Percentiles rank a stretch among this genome's conserved stretches.
Conservation (phyloP, 1,284 basidiomycete genomes). For the Apiotrichum porosum region DNA sequence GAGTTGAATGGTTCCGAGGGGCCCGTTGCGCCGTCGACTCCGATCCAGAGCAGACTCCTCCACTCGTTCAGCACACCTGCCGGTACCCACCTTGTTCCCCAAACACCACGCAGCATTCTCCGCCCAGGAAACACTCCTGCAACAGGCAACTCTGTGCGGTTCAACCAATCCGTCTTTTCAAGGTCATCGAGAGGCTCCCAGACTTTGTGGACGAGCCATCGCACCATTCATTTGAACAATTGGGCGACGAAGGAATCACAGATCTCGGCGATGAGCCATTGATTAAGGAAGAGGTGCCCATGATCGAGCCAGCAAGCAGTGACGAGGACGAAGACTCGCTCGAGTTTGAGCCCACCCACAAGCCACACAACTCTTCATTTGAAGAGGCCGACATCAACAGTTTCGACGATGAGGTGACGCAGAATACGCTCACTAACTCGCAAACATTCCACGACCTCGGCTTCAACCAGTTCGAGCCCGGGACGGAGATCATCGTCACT, state of each 20-base stretch:
- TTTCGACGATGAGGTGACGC: constrained; percentile 2
- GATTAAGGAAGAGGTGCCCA: constrained; percentile 1
- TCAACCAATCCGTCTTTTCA: constrained; percentile 3
- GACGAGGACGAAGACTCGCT: neutral
- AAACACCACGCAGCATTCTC: constrained; percentile 2
- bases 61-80: neutral
- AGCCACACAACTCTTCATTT: neutral
- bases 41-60: too few species aligned
- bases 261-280: neutral
- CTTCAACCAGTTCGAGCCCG: too few species aligned
- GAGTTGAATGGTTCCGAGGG: too few species aligned
- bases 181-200: constrained; percentile 10
- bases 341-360: constrained; percentile 1
- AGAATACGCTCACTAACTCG: neutral
- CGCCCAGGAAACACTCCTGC: neutral
- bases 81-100: neutral
- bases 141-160: constrained; percentile 7
- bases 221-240: neutral
- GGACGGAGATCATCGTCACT: too few species aligned
- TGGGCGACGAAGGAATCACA: neutral
- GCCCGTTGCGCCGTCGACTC: too few species aligned
- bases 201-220: constrained; percentile 1
- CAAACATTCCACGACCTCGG: too few species aligned
- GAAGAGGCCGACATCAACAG: neutral
- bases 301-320: neutral